Conservation (phyloP, 2,329 filamentous ascomycete genomes). For the Hymenoscyphus repandus region DNA sequence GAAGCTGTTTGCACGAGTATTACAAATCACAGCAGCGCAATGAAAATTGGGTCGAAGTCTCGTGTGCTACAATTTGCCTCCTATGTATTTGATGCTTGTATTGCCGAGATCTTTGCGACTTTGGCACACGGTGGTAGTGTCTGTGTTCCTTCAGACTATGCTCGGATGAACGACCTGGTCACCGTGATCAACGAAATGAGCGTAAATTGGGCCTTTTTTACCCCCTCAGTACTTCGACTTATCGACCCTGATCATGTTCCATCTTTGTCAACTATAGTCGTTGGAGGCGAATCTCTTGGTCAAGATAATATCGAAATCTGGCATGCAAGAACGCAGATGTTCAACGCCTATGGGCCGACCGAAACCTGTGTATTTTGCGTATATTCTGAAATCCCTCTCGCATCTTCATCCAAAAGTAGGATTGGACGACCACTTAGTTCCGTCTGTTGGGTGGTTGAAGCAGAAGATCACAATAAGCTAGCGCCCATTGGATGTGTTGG, state of each 20-base stretch:
- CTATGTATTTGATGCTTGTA: slow-evolving; percentile 33
- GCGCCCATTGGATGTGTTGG: not conserved
- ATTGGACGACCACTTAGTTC: too few species aligned
- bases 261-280: not conserved
- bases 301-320: not conserved
- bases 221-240: not conserved
- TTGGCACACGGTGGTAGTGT: slow-evolving; percentile 34
- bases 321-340: not conserved
- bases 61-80: slow-evolving; percentile 2
- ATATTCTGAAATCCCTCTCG: too few species aligned
- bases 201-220: slow-evolving; percentile 1
- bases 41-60: not conserved
- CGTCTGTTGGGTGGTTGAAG: not conserved
- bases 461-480: not conserved
- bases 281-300: not conserved
- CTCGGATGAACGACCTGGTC: slow-evolving; percentile 33
- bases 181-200: slow-evolving; percentile 17
- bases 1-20: slow-evolving; percentile 8
- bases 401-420: too few species aligned
- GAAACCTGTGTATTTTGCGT: too few species aligned
- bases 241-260: not conserved
- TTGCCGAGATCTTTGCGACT: slow-evolving; percentile 25
- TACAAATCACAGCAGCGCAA: not conserved
- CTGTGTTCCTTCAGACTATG: slow-evolving; percentile 34
- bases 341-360: not conserved